phyloP scores from a whole-genome alignment of 441 rosid genomes.

The Gossypium schwendimanii region DNA sequence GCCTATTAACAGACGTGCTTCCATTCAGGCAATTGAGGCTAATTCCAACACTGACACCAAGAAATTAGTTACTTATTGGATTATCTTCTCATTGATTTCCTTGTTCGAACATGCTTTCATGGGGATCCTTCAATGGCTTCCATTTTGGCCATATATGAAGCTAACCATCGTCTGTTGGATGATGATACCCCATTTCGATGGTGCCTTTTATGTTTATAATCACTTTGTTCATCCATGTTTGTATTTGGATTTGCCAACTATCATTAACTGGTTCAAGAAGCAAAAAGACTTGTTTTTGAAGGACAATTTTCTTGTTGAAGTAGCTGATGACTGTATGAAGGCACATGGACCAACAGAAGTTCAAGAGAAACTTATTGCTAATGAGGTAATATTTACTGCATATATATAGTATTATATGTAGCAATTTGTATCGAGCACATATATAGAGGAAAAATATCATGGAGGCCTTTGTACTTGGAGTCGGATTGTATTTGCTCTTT shows the following conservation, averaged over 20 bases:
- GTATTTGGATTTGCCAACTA: constrained; percentile 8
- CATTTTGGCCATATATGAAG: constrained; percentile 38
- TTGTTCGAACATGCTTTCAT: constrained; percentile 29
- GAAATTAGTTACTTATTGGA: constrained; percentile 31
- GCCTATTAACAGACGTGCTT: constrained; percentile 22
- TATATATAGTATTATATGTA: neutral
- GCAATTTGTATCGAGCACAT: neutral
- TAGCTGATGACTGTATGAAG: constrained; percentile 17
- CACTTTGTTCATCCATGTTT: constrained; percentile 32
- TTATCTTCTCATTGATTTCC: constrained; percentile 26
- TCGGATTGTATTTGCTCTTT: too few relatives aligned
- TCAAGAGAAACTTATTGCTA: constrained; percentile 21
- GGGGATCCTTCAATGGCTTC: constrained; percentile 25
- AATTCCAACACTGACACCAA: constrained; percentile 16
- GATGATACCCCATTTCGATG: constrained; percentile 32
- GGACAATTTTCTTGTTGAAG: constrained; percentile 16
- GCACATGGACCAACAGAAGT: constrained; percentile 24
- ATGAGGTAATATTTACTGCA: constrained; percentile 12
- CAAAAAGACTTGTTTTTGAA: constrained; percentile 14
- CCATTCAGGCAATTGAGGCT: constrained; percentile 29
- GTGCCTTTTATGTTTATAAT: constrained; percentile 33
- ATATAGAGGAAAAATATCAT: too few relatives aligned
- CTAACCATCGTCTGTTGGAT: constrained; percentile 26
- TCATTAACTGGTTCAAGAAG: constrained; percentile 24
- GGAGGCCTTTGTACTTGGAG: too few relatives aligned